Evolutionary conservation across 2,329 filamentous ascomycete species (phyloP).

Genomic region (Fusarium chaquense): DNA sequence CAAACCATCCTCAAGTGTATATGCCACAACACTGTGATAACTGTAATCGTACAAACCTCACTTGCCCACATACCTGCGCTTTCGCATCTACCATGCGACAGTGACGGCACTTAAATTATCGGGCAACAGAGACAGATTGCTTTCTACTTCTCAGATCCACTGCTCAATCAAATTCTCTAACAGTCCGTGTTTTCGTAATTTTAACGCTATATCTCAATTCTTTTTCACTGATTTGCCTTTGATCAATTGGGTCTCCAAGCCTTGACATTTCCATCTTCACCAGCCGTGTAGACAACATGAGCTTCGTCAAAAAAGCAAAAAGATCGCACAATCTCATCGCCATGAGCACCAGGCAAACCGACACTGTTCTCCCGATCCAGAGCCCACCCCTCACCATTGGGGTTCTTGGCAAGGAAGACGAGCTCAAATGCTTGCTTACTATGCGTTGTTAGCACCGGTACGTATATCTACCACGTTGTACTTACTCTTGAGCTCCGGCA

Average conservation of each 20-base stretch:
- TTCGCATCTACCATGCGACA: neutral
- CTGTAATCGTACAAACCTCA: too few relatives aligned
- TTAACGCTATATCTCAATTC: neutral
- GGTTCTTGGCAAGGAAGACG: slow-evolving; percentile 67
- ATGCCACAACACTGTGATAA: neutral
- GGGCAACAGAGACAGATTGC: neutral
- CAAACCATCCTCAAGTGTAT: neutral
- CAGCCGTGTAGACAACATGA: slow-evolving; percentile 68
- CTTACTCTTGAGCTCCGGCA: slow-evolving; percentile 75
- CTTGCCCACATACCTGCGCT: too few relatives aligned
- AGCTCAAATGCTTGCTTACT: slow-evolving; percentile 71
- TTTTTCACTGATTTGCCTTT: neutral
- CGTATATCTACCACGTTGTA: slow-evolving; percentile 51
- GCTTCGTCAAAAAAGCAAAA: slow-evolving; percentile 74
- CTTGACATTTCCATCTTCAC: slow-evolving; percentile 69
- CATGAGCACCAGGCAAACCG: slow-evolving; percentile 71
- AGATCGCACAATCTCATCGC: slow-evolving; percentile 71
- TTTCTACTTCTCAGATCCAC: neutral
- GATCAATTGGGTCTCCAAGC: slow-evolving; percentile 61
- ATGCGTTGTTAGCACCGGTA: slow-evolving; percentile 18
- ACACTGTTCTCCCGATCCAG: slow-evolving; percentile 68
- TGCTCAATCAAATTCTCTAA: neutral
- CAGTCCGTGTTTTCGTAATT: neutral
- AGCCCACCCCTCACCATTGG: slow-evolving; percentile 60
- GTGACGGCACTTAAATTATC: neutral